Base-by-base conservation (phyloP, 345 rosid genomes). In the Aquilaria sinensis region DNA sequence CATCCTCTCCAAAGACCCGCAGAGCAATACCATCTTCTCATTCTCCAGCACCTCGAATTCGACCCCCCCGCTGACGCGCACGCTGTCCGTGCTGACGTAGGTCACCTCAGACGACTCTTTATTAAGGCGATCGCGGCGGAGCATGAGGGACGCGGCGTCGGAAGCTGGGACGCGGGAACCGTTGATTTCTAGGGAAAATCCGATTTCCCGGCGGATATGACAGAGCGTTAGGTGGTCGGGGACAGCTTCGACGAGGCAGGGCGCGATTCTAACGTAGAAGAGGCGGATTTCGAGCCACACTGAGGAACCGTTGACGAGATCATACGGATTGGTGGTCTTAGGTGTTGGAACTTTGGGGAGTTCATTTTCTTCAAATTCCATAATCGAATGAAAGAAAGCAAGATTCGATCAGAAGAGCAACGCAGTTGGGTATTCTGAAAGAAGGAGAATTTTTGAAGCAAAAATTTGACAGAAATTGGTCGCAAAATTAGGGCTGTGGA, bases 241-340 rank as follows among this genome's bases (percentile, higher is more conserved):
- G 37, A 83, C 89, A 51, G 70, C 62, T n/a, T 78, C 82, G 45
- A 77, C 76, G 23, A 69, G 70, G 69, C 88, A 84, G 9, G 87
- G 85, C 12, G 89, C 61, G 67, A 87, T 71, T 13, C 96, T 80
- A 2, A 87, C 92, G 70, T 89, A 89, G 74, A 87, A 89, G 60
- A 89, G 71, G 56, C 93, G 80, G 67, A 84, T 84, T 76, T 89
- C 96, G 12, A 89, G 84, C 89, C 89, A 81, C 30, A 83, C 70
- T 13, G 85, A 74, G 10, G 83, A 56, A 6, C 57, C 62, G 14
- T 62, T 65, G 23, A 68, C 51, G 51, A 72, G 66, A 49, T 75
- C 57, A 49, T 70, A 71, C 14, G 86, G 70, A 34, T 79, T 77
- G 13, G 77, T 63, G 15, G 47, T 32, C 62, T 58, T 75, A 58